Conservation (phyloP, 2,329 filamentous ascomycete species). For the Aspergillus flavus region DNA sequence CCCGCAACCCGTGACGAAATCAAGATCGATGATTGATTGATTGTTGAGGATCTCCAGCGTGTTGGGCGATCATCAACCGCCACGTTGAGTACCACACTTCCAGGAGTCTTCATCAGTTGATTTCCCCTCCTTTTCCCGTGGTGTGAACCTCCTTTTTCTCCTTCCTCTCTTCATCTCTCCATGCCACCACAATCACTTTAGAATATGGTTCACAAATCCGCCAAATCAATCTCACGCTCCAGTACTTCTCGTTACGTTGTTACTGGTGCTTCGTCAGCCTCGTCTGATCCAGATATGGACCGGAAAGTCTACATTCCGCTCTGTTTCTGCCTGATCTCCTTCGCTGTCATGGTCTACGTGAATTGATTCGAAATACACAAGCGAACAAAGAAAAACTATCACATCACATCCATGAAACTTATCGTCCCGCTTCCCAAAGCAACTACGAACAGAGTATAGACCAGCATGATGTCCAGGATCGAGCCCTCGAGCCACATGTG, state of each 20-base stretch:
- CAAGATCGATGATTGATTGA: constrained; percentile 6
- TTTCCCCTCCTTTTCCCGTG: constrained; percentile 6
- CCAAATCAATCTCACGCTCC: constrained; percentile 17
- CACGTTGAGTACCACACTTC: constrained; percentile 5
- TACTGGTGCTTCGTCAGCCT: constrained; percentile 10
- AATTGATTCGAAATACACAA: constrained; percentile 24
- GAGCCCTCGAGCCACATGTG: not conserved
- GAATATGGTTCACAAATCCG: constrained; percentile 21
- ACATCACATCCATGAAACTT: not conserved
- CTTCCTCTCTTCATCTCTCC: constrained; percentile 3
- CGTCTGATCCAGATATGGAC: constrained; percentile 31
- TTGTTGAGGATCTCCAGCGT: constrained; percentile 7
- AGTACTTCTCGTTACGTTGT: constrained; percentile 16
- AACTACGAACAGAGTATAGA: not conserved
- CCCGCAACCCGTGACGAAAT: constrained; percentile 3
- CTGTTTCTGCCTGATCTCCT: constrained; percentile 41
- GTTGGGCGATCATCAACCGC: constrained; percentile 17
- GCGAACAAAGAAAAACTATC: not conserved
- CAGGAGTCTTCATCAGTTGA: not conserved
- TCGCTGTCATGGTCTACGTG: constrained; percentile 40
- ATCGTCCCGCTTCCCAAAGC: not conserved
- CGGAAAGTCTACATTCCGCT: constrained; percentile 39
- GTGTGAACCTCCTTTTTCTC: constrained; percentile 7
- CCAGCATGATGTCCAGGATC: not conserved
- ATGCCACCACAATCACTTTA: not conserved